Evolutionary conservation across 495 filamentous ascomycete species (phyloP).

Genomic region (Elaphomyces granulatus): DNA sequence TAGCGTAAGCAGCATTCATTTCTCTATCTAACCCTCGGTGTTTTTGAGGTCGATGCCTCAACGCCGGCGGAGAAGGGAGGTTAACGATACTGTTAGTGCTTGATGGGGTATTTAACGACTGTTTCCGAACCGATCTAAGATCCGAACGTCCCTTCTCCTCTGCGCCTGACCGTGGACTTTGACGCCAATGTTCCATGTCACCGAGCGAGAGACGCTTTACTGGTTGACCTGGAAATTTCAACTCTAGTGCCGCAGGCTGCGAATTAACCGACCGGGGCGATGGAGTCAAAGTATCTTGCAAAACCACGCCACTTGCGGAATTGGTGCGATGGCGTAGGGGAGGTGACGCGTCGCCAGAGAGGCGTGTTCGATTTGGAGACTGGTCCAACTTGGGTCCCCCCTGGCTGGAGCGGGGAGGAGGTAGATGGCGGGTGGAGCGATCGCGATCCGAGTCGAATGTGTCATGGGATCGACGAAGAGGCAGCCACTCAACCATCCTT

Average conservation of each 20-base stretch:
- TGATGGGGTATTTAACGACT: slow-evolving; percentile 17
- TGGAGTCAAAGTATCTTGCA: slow-evolving; percentile 13
- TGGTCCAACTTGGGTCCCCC: neutral
- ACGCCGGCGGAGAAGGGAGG: slow-evolving; percentile 27
- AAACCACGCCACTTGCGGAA: neutral
- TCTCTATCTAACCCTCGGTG: slow-evolving; percentile 24
- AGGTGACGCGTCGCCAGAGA: neutral
- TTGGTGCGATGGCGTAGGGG: neutral
- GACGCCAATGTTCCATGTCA: slow-evolving; percentile 26
- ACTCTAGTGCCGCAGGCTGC: slow-evolving; percentile 22
- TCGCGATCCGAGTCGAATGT: slow-evolving; percentile 9
- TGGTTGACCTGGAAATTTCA: slow-evolving; percentile 25
- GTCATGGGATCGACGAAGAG: slow-evolving; percentile 30
- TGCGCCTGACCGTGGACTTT: slow-evolving; percentile 16
- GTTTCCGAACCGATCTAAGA: slow-evolving; percentile 18
- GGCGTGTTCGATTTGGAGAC: neutral
- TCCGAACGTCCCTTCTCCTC: slow-evolving; percentile 24
- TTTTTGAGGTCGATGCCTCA: slow-evolving; percentile 32
- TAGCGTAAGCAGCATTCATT: slow-evolving; percentile 8
- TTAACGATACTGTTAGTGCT: slow-evolving; percentile 16
- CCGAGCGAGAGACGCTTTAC: slow-evolving; percentile 28
- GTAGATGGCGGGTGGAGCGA: neutral
- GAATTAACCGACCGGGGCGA: slow-evolving; percentile 16
- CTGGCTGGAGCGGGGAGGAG: neutral
- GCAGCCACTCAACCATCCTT: slow-evolving; percentile 69